Evolutionary conservation across 495 filamentous ascomycete species (phyloP).

Genomic region (Neurospora pannonica): DNA sequence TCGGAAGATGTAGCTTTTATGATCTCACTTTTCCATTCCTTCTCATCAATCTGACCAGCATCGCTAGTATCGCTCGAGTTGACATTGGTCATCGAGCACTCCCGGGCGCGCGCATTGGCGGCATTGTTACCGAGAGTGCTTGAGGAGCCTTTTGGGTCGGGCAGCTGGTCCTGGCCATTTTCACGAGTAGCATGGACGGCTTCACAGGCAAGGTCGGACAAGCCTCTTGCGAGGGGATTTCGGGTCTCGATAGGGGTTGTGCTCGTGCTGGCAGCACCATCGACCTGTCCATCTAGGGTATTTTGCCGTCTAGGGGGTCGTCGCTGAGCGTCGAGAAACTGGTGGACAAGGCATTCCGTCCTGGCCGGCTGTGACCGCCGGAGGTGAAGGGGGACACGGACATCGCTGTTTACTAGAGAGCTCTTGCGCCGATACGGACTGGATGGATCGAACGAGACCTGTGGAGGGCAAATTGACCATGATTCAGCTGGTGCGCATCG

Average conservation of each 20-base stretch:
- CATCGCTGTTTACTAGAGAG: constrained; percentile 60
- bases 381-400: constrained; percentile 27
- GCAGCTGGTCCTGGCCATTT: constrained; percentile 13
- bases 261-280: not conserved
- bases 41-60: constrained; percentile 35
- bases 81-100: not conserved
- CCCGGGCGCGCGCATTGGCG: not conserved
- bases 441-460: constrained; percentile 69
- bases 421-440: constrained; percentile 76
- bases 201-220: not conserved
- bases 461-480: constrained; percentile 2
- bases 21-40: constrained; percentile 31
- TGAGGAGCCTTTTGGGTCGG: constrained; percentile 27
- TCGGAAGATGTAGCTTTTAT: constrained; percentile 19
- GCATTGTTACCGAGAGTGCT: not conserved
- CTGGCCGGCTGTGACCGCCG: constrained; percentile 38
- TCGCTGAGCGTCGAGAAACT: constrained; percentile 55
- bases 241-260: not conserved
- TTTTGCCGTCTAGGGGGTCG: not conserved
- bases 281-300: not conserved
- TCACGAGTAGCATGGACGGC: constrained; percentile 20
- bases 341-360: constrained; percentile 74
- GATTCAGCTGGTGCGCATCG: not conserved
- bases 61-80: constrained; percentile 1
- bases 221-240: not conserved